Evolutionary conservation across 208 protist genomes (phyloP).

Genomic region (Strigomonas culicis): DNA sequence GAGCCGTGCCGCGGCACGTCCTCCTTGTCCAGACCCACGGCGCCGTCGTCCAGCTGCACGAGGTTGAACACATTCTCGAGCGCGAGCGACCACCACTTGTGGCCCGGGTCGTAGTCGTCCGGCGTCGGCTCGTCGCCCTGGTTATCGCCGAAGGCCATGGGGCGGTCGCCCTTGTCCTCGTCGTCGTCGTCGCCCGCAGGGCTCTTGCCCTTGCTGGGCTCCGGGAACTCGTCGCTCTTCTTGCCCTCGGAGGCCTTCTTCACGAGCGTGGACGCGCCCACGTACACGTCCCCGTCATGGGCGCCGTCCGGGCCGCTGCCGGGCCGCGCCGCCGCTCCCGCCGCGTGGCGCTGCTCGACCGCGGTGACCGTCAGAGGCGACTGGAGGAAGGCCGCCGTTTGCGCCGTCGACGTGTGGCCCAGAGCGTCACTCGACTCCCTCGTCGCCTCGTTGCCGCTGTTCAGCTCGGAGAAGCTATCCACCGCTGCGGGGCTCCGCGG

Average conservation of each 20-base stretch:
- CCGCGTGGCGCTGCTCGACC: constrained; percentile 1
- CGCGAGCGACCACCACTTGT: constrained; percentile 73
- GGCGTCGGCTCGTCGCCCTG: constrained; percentile 58
- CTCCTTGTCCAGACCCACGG: constrained; percentile 33
- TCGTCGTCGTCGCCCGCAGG: constrained; percentile 7
- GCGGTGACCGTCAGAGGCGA: too few relatives aligned
- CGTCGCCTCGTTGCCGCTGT: too few relatives aligned
- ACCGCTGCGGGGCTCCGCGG: too few relatives aligned
- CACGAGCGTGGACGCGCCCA: neutral
- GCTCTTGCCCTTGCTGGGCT: neutral
- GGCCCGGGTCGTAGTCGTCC: constrained; percentile 39
- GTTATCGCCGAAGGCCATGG: constrained; percentile 54
- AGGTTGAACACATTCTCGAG: constrained; percentile 69
- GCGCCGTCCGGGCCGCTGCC: neutral
- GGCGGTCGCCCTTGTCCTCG: constrained; percentile 15
- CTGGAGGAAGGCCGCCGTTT: too few relatives aligned
- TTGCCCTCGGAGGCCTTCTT: neutral
- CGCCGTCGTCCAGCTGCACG: constrained; percentile 59
- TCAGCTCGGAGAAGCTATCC: too few relatives aligned
- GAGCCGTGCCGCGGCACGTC: constrained; percentile 51
- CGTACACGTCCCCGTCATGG: too few relatives aligned
- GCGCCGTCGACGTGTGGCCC: too few relatives aligned
- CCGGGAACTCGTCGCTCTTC: neutral
- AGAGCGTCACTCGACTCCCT: too few relatives aligned
- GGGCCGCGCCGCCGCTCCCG: neutral